Conservation (phyloP, 768 basidiomycete species). For the Suillus decipiens region DNA sequence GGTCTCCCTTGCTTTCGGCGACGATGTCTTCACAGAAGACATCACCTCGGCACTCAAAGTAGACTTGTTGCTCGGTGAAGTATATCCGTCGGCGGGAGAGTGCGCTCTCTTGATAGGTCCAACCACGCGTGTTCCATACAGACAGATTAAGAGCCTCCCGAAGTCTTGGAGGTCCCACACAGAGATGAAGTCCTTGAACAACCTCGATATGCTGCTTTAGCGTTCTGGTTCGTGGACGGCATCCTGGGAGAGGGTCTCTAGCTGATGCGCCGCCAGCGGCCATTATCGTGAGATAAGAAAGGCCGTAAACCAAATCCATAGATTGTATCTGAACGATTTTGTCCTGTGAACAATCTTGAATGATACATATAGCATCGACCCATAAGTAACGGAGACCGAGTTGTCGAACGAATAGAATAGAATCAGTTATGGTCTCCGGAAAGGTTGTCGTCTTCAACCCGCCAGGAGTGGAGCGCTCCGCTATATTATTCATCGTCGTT, state of each 20-base stretch:
- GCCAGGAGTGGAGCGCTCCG: neutral
- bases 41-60: conserved; percentile 23
- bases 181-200: conserved; percentile 13
- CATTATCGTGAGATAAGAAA: conserved; percentile 9
- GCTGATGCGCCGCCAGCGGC: conserved; percentile 8
- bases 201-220: conserved; percentile 2
- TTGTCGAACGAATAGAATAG: conserved; percentile 10
- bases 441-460: conserved; percentile 5
- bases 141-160: conserved; percentile 12
- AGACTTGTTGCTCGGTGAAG: conserved; percentile 25
- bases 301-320: conserved; percentile 13
- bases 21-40: conserved; percentile 25
- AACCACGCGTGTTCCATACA: conserved; percentile 23
- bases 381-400: conserved; percentile 13
- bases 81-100: conserved; percentile 24
- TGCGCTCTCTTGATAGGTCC: conserved; percentile 25
- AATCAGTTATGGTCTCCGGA: conserved; percentile 12
- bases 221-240: neutral
- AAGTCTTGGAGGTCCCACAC: conserved; percentile 19
- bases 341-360: conserved; percentile 10
- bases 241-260: conserved; percentile 3
- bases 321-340: conserved; percentile 10
- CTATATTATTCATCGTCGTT: conserved; percentile 10
- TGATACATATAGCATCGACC: conserved; percentile 17
- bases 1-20: conserved; percentile 18